A percentile compares a stretch with the other conserved stretches of the same genome.
Conservation (phyloP, 768 basidiomycete species). For the Pholiota conissans region DNA sequence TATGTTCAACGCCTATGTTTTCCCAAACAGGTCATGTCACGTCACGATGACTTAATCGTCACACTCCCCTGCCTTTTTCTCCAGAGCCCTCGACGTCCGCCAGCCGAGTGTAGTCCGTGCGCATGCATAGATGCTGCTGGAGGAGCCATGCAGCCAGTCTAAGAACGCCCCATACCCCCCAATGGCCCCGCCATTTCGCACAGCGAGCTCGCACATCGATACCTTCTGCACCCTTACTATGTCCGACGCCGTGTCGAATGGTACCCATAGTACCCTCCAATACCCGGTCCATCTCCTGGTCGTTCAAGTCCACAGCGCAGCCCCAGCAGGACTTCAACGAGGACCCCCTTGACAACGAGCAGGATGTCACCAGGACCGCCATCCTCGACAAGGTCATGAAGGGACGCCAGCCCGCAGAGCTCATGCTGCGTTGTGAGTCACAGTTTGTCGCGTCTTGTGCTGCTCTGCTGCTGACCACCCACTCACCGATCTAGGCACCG, state of each 20-base stretch:
- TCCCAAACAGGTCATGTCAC: conserved; percentile 18
- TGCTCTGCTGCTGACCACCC: conserved; percentile 10
- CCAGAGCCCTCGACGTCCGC: conserved; percentile 9
- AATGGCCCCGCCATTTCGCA: conserved; percentile 10
- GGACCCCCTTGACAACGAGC: conserved; percentile 45
- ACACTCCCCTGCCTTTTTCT: conserved; percentile 1
- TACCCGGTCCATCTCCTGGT: conserved; percentile 33
- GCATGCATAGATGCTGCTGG: conserved; percentile 44
- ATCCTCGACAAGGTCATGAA: conserved; percentile 87
- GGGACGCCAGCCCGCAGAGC: conserved; percentile 83
- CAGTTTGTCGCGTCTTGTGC: conserved; percentile 9
- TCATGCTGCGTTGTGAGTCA: conserved; percentile 86
- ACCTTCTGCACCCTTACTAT: conserved; percentile 2
- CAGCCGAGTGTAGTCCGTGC: conserved; percentile 15
- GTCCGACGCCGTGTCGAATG: neutral
- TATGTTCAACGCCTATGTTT: conserved; percentile 13
- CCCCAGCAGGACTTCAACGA: conserved; percentile 25
- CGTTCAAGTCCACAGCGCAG: conserved; percentile 29
- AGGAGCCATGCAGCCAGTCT: conserved; percentile 36
- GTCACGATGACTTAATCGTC: neutral
- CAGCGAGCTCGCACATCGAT: too few species aligned
- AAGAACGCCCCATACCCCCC: conserved; percentile 28
- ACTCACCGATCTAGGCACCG: conserved; percentile 64
- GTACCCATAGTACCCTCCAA: neutral
- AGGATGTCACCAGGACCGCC: conserved; percentile 70